A percentile compares a stretch with the other conserved stretches of the same genome.
Conservation (phyloP, 257 asterid species). For the Jacaranda copaia region DNA sequence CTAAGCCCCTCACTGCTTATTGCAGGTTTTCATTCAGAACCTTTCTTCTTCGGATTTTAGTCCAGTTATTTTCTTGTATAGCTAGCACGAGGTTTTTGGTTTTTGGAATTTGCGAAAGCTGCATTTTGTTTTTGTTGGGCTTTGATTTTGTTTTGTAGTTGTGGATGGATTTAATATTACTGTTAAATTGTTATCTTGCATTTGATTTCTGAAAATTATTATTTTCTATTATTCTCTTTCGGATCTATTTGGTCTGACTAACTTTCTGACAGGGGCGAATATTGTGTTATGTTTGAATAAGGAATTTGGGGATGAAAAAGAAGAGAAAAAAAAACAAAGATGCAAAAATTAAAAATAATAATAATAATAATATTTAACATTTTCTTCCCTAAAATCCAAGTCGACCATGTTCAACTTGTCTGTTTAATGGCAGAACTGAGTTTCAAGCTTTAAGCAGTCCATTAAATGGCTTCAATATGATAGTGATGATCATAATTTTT, state of each 20-base stretch:
- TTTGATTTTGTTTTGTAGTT: not conserved
- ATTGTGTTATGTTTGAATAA: not conserved
- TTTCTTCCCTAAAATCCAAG: too few species aligned
- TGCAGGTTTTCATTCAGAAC: constrained; percentile 66
- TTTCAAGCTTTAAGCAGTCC: not conserved
- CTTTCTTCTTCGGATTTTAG: not conserved
- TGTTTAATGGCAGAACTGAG: too few species aligned
- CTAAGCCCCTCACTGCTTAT: constrained; percentile 86
- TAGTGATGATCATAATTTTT: not conserved
- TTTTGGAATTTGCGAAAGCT: not conserved
- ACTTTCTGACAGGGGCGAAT: not conserved
- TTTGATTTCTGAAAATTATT: not conserved
- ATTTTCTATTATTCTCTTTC: not conserved
- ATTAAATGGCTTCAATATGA: not conserved
- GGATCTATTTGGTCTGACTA: not conserved
- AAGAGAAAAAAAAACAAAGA: too few species aligned
- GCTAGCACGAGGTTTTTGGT: not conserved
- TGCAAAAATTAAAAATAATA: too few species aligned
- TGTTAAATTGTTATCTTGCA: not conserved
- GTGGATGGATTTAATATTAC: constrained; percentile 4
- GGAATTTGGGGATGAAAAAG: not conserved
- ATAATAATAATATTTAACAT: too few species aligned
- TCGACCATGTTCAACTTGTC: too few species aligned
- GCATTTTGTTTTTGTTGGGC: not conserved
- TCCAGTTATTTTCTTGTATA: not conserved